These are phyloP conservation scores for Fomitiporia mediterranea DNA, from an alignment of 1,284 basidiomycete genomes.

Conservation along the genomic window DNA sequence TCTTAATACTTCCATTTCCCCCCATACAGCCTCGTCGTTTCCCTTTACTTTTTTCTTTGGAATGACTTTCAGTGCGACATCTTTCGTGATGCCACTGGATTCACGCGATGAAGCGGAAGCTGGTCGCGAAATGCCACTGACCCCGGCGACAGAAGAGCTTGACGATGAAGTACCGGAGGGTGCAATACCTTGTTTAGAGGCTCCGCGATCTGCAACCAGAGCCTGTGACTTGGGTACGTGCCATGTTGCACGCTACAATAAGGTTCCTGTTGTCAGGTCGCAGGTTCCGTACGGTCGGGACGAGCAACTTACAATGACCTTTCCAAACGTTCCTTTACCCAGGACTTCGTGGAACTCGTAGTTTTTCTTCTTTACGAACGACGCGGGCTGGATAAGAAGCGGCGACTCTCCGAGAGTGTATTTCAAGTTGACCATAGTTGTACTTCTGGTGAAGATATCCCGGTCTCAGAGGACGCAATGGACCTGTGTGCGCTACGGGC, in stretches of 20 bases:
- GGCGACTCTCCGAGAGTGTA: constrained; percentile 37
- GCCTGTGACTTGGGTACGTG: constrained; percentile 59
- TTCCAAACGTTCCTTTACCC: constrained; percentile 82
- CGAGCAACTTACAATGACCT: constrained; percentile 67
- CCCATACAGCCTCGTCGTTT: constrained; percentile 79
- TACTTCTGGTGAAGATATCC: no score
- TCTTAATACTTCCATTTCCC: constrained; percentile 87
- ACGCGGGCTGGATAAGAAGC: constrained; percentile 75
- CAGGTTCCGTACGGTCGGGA: not conserved
- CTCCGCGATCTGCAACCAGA: constrained; percentile 52
- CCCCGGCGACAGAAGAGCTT: constrained; percentile 10
- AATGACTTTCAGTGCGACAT: constrained; percentile 87
- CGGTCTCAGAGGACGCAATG: no score
- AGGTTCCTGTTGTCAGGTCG: not conserved
- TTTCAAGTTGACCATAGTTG: constrained; percentile 24
- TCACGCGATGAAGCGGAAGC: constrained; percentile 4
- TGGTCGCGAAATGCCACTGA: constrained; percentile 18
- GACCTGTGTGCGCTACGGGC: no score
- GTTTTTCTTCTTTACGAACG: constrained; percentile 78
- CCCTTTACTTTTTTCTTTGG: constrained; percentile 90
- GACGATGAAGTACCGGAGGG: constrained; percentile 12
- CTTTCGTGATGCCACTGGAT: constrained; percentile 41
- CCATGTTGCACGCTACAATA: constrained; percentile 62
- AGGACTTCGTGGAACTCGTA: constrained; percentile 72
- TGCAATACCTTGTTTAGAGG: constrained; percentile 28